phyloP scores from a whole-genome alignment of 306 rosid species.

The Abrus pulchellus region DNA sequence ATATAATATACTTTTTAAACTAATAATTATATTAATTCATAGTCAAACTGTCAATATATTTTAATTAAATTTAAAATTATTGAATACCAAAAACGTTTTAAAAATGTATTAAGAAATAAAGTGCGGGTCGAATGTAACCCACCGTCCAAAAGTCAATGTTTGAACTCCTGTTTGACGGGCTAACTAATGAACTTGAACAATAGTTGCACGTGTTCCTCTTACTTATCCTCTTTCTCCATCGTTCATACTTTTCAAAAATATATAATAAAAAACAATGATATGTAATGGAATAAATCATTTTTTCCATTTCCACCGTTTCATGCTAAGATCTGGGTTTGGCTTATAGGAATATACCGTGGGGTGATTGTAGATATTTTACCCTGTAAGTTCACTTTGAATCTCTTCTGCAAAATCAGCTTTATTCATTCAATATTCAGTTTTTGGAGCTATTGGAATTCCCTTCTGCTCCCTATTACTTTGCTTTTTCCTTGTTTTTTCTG shows the following conservation, averaged over 20 bases:
- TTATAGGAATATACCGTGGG: constrained; percentile 31
- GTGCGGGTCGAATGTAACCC: neutral
- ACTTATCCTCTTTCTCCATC: constrained; percentile 28
- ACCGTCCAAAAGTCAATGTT: neutral
- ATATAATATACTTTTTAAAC: too few species aligned
- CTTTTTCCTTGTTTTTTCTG: constrained; percentile 22
- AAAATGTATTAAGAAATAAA: neutral
- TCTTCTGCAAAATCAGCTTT: neutral
- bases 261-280: neutral
- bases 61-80: too few species aligned
- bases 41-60: too few species aligned
- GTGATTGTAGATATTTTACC: constrained; percentile 6
- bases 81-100: too few species aligned
- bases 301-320: constrained; percentile 24
- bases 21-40: too few species aligned
- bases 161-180: neutral
- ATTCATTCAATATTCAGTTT: neutral
- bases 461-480: constrained; percentile 20
- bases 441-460: constrained; percentile 5
- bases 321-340: constrained; percentile 37
- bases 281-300: neutral
- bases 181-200: neutral
- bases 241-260: neutral
- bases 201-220: constrained; percentile 20
- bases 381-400: constrained; percentile 43